Evolutionary conservation across 2,329 filamentous ascomycete species (phyloP), one percentile per base, ranked within the genome.

Genomic region (Cladosporium sp.): DNA sequence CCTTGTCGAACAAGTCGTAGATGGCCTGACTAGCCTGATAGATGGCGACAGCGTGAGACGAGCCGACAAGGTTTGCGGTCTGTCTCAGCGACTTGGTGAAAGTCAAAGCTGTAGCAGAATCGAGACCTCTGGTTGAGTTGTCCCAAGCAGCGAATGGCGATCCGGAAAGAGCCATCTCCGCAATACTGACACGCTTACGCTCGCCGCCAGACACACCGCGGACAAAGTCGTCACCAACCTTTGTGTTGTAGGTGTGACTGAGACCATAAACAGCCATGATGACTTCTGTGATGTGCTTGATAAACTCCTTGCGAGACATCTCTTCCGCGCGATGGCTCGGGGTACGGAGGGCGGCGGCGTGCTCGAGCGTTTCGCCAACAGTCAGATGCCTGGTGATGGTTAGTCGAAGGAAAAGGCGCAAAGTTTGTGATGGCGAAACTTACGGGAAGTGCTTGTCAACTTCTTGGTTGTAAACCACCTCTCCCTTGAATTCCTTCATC

Each of bases 1-100:
- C 83, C 68, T 91, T 91, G 73, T 93, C 88, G 64, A 93, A 92
- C 15, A 84, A 73, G 56, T 86, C 81, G 65, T 86, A 86, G 13
- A 85, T 75, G 9, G 71, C 71, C 59, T 78, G 74, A 42, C 68
- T 71, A 8, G 76, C 76, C 61, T 79, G 77, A 64, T 86, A 86
- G 48, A 86, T 82, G 0, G 83, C 80, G 22, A 86, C 79, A n/a
- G 78, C 77, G 58, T 79, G 77, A 5, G 79, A 75, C 9, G 73
- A 76, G 15, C 78, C 78, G 15, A 71, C 71, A 36, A 84, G 66
- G 45, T 83, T 76, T 3, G 82, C 74, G 0, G 75, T 75, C 3
- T 79, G 66, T 40, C 81, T 73, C 12, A 86, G 66, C 0, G 81
- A 75, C 61, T 80, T 77, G 32, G 79, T 77, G 59, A 86, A 86